phyloP scores from a whole-genome alignment of 495 filamentous ascomycete species.

The Paragyromitra xinjiangensis region DNA sequence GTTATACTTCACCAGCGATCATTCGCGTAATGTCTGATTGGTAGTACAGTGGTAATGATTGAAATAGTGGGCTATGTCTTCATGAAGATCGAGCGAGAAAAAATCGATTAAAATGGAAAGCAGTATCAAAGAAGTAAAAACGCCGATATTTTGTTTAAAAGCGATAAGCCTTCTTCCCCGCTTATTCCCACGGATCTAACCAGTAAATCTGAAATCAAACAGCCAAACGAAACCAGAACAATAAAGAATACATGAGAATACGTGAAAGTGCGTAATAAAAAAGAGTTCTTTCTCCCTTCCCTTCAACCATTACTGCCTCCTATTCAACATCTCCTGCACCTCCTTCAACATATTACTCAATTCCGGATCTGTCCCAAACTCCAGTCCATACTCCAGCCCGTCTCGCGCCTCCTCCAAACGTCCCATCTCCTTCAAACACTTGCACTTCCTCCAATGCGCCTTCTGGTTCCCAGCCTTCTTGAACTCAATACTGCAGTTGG shows the following conservation, averaged over 20 bases:
- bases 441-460: constrained; percentile 88
- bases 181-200: constrained; percentile 11
- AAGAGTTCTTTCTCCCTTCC: neutral
- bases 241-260: neutral
- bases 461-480: constrained; percentile 88
- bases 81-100: neutral
- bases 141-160: constrained; percentile 16
- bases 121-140: neutral
- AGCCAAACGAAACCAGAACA: constrained; percentile 10
- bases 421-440: constrained; percentile 89
- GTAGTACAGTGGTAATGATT: neutral
- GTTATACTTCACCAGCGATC: neutral
- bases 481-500: constrained; percentile 86
- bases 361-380: constrained; percentile 80
- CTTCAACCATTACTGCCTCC: constrained; percentile 34
- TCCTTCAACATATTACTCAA: constrained; percentile 74
- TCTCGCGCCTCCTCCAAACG: constrained; percentile 80
- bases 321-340: constrained; percentile 60
- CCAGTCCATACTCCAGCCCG: constrained; percentile 76
- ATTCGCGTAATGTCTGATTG: neutral
- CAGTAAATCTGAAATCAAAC: constrained; percentile 18
- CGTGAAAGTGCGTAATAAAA: neutral
- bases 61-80: neutral
- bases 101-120: neutral
- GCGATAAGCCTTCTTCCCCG: neutral